Percentiles rank a stretch among this genome's conserved stretches.
These are phyloP conservation scores for Eragrostis nindensis DNA, from an alignment of 176 grass and related monocot genomes.

Conservation along the genomic window DNA sequence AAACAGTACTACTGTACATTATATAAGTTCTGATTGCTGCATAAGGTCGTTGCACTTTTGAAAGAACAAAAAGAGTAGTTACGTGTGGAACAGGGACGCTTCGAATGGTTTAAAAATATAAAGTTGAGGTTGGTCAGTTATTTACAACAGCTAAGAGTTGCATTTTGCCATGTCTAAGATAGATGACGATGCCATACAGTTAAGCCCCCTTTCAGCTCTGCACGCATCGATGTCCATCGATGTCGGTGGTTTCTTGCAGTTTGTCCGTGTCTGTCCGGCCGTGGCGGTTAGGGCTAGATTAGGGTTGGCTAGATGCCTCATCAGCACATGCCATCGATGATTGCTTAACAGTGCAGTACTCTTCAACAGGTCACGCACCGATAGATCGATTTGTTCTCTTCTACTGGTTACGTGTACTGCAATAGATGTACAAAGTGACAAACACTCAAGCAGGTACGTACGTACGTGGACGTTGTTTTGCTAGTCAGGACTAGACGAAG, in stretches of 20 bases:
- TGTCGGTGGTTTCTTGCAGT: not conserved
- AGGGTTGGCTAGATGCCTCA: not conserved
- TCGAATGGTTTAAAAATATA: not conserved
- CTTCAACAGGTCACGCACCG: not conserved
- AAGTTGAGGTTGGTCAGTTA: not conserved
- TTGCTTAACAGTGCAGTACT: conserved; percentile 19
- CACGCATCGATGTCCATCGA: not conserved
- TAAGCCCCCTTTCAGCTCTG: not conserved
- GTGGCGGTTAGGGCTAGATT: not conserved
- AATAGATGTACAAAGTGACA: not conserved
- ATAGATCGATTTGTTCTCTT: not conserved
- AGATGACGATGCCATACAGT: not conserved
- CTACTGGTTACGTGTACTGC: not conserved
- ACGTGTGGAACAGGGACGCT: not conserved
- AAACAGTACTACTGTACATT: not conserved
- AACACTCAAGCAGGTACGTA: not conserved
- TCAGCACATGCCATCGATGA: conserved; percentile 22
- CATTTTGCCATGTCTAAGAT: not conserved
- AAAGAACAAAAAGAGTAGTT: not conserved
- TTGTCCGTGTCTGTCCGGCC: not conserved
- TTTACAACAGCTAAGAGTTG: not conserved
- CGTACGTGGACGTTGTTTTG: not conserved
- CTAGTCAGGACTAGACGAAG: not conserved
- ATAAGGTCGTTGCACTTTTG: not conserved
- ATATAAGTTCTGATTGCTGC: not conserved